Conservation (phyloP, 139 green algal genomes). For the Tetradesmus lagerheimii region DNA sequence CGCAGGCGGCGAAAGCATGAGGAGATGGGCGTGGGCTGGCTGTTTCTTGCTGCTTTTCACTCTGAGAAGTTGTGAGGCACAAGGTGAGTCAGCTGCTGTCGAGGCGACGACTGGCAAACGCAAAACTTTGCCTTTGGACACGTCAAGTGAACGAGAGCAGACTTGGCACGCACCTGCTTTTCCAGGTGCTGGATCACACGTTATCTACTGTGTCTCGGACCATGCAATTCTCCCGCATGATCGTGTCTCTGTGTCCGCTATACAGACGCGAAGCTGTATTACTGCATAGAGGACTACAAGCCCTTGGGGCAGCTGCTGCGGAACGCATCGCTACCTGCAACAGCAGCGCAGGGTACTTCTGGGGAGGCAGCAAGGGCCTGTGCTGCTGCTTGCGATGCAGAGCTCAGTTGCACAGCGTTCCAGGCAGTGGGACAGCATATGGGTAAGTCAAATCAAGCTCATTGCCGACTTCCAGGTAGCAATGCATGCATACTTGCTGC, state of each 20-base stretch:
- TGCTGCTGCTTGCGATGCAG: constrained; percentile 3
- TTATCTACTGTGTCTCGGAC: not conserved
- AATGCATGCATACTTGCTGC: not conserved
- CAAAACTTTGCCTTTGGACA: not conserved
- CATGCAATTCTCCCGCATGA: not conserved
- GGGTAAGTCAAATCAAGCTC: not conserved
- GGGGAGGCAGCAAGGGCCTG: not conserved
- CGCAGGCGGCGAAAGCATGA: not conserved
- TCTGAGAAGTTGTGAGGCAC: constrained; percentile 1
- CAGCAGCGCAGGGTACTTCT: not conserved
- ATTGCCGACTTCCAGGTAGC: not conserved
- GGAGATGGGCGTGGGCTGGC: not conserved
- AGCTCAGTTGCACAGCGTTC: constrained; percentile 5
- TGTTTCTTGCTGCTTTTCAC: constrained; percentile 8
- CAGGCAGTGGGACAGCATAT: not conserved
- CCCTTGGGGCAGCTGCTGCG: not conserved
- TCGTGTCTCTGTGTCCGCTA: not conserved
- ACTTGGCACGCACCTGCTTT: not conserved
- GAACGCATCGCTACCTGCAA: not conserved
- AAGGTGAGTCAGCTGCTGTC: not conserved
- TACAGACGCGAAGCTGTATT: not conserved
- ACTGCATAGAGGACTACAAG: constrained; percentile 36
- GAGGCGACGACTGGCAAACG: not conserved
- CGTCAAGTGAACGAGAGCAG: no score
- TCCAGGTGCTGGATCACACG: not conserved